phyloP scores from a whole-genome alignment of 352 stramenopile species.

The Globisporangium spiculum region DNA sequence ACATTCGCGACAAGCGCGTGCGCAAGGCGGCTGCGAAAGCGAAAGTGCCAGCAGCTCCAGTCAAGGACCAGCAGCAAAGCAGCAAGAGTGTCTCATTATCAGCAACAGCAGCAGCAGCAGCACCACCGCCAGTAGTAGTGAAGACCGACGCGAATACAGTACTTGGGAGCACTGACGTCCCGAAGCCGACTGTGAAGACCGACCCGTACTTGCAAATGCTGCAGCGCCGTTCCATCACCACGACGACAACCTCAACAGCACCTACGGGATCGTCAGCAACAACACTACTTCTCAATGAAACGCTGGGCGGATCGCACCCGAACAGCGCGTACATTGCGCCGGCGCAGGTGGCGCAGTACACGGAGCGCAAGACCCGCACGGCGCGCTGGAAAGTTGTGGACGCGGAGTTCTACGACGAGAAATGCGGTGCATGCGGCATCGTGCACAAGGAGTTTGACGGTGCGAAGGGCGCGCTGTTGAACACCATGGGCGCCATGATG shows the following conservation, averaged over 20 bases:
- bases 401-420: conserved; percentile 62
- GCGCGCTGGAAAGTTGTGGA: conserved; percentile 72
- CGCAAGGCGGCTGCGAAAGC: conserved; percentile 22
- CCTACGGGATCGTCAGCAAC: not conserved
- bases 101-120: conserved; percentile 5
- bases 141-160: not conserved
- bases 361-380: conserved; percentile 39
- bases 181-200: conserved; percentile 28
- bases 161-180: not conserved
- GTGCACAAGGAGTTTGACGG: conserved; percentile 46
- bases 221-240: conserved; percentile 59
- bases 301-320: conserved; percentile 26
- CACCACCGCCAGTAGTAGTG: conserved; percentile 8
- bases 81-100: not conserved
- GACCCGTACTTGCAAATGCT: conserved; percentile 83
- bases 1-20: conserved; percentile 69
- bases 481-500: conserved; percentile 80
- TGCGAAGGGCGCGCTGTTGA: conserved; percentile 41
- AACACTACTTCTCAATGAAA: not conserved
- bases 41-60: conserved; percentile 6
- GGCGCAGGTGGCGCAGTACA: conserved; percentile 47
- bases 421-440: conserved; percentile 48
- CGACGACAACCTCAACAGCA: conserved; percentile 7
- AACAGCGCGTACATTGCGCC: conserved; percentile 66
- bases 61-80: conserved; percentile 5